phyloP scores from a whole-genome alignment of 371 early-diverging fungal genomes.

The Mucor irregularis region DNA sequence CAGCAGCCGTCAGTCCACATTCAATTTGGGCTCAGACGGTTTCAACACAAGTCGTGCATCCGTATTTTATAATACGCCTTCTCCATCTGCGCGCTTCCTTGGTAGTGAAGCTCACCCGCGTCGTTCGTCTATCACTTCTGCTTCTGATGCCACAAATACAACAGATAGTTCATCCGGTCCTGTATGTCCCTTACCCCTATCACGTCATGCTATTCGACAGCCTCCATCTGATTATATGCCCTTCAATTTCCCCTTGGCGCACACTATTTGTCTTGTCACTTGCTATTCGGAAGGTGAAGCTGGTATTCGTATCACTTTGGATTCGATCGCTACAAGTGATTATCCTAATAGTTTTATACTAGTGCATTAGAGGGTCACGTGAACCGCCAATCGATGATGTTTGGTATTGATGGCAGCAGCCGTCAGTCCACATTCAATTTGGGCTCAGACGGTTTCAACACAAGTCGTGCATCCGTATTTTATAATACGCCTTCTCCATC shows the following conservation, averaged over 20 bases:
- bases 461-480: slow-evolving; percentile 15
- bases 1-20: background rate
- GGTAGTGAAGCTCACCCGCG: slow-evolving; percentile 23
- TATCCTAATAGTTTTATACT: slow-evolving; percentile 89
- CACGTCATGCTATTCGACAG: slow-evolving; percentile 39
- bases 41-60: slow-evolving; percentile 13
- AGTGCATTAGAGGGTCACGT: slow-evolving; percentile 20
- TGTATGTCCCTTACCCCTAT: slow-evolving; percentile 41
- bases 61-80: slow-evolving; percentile 10
- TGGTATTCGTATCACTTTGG: slow-evolving; percentile 90
- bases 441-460: slow-evolving; percentile 6
- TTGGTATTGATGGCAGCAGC: slow-evolving; percentile 1
- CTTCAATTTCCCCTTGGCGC: slow-evolving; percentile 68
- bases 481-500: slow-evolving; percentile 13
- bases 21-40: slow-evolving; percentile 3
- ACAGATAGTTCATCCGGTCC: slow-evolving; percentile 5
- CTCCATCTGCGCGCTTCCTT: slow-evolving; percentile 22
- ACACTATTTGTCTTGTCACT: slow-evolving; percentile 79
- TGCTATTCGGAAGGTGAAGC: slow-evolving; percentile 93
- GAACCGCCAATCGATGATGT: slow-evolving; percentile 12
- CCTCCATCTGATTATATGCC: slow-evolving; percentile 61
- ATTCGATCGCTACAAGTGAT: slow-evolving; percentile 91
- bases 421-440: slow-evolving; percentile 4
- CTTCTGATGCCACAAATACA: slow-evolving; percentile 25
- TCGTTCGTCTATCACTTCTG: slow-evolving; percentile 38